Conservation (phyloP, 1,284 basidiomycete species). For the Puccinia brachypodii region DNA sequence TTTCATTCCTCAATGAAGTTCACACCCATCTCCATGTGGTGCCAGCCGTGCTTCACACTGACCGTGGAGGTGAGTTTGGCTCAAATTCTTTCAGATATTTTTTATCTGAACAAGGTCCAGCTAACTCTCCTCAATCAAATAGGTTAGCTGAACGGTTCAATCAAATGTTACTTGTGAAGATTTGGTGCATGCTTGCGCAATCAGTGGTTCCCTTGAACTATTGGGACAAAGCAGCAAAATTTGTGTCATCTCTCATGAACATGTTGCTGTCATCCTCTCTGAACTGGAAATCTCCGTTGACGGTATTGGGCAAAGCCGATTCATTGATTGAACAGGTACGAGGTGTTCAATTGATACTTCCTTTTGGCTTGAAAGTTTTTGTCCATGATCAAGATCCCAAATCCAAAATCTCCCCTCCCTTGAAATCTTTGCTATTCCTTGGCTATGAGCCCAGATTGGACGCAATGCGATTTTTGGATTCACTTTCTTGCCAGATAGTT, state of each 20-base stretch:
- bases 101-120: slow-evolving; percentile 3
- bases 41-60: not conserved
- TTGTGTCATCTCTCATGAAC: not conserved
- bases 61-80: not conserved
- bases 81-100: not conserved
- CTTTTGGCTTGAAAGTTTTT: slow-evolving; percentile 9
- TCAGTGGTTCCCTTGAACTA: not conserved
- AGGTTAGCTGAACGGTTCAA: not conserved
- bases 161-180: not conserved
- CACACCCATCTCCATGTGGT: not conserved
- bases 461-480: slow-evolving; percentile 9
- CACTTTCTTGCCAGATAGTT: not conserved
- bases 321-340: slow-evolving; percentile 4
- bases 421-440: not conserved
- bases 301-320: not conserved
- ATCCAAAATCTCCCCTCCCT: not conserved
- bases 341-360: not conserved
- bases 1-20: not conserved
- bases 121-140: not conserved
- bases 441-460: not conserved
- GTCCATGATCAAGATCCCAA: not conserved
- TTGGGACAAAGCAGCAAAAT: not conserved
- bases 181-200: not conserved
- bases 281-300: not conserved
- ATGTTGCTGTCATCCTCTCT: not conserved